These are phyloP conservation scores for Penicillium arizonense DNA, from an alignment of 495 filamentous ascomycete species.

Conservation along the genomic window DNA sequence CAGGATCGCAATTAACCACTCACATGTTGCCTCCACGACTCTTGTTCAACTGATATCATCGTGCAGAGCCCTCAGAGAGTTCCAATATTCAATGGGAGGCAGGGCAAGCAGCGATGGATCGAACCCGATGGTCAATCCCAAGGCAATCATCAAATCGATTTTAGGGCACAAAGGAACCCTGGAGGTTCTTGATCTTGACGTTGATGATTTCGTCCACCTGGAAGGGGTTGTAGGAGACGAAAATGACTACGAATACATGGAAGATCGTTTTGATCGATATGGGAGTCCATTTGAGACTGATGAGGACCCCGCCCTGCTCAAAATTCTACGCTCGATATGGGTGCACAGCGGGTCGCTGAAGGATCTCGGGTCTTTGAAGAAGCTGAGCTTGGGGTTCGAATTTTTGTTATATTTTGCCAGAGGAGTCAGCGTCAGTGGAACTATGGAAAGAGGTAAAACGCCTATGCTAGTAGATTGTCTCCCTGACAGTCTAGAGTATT, in stretches of 20 bases:
- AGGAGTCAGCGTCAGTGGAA: conserved; percentile 1
- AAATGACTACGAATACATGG: background rate
- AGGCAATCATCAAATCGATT: conserved; percentile 21
- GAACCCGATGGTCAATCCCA: conserved; percentile 11
- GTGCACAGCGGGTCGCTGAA: conserved; percentile 6
- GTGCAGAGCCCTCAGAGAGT: conserved; percentile 17
- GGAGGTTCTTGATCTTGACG: conserved; percentile 25
- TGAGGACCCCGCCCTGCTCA: accelerated
- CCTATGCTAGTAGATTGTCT: conserved; percentile 14
- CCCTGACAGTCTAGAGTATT: conserved; percentile 23
- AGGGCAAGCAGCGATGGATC: conserved; percentile 5
- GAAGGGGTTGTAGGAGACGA: background rate
- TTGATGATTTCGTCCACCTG: conserved; percentile 6
- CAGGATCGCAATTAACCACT: conserved; percentile 17
- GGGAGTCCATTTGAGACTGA: background rate
- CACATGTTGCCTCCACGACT: conserved; percentile 5
- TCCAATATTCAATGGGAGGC: conserved; percentile 24
- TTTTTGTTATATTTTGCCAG: conserved; percentile 25
- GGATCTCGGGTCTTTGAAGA: conserved; percentile 20
- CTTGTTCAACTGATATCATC: conserved; percentile 16
- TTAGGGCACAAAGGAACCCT: conserved; percentile 22
- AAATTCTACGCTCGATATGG: background rate
- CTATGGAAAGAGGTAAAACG: no score
- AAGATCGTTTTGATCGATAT: background rate
- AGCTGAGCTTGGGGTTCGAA: conserved; percentile 20